Conservation (phyloP, 345 rosid genomes). For the Draba incana region DNA sequence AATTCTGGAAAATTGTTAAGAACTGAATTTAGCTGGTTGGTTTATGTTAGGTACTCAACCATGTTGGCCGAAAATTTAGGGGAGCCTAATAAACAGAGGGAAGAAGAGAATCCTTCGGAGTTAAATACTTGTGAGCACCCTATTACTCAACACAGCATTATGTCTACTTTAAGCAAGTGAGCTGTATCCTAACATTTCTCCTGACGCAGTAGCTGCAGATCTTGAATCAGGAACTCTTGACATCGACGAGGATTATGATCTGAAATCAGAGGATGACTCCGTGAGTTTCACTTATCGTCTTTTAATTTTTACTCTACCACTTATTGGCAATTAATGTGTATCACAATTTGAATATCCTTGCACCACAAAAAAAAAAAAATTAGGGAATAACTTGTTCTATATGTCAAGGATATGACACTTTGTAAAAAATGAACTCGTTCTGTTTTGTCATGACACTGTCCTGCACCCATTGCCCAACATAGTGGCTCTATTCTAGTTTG, state of each 20-base stretch:
- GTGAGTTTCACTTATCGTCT: conserved; percentile 53
- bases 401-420: conserved; percentile 10
- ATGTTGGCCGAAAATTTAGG: conserved; percentile 98
- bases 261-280: conserved; percentile 64
- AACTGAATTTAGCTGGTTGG: conserved; percentile 25
- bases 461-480: conserved; percentile 18
- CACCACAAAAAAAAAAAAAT: background rate
- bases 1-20: background rate
- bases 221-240: conserved; percentile 53
- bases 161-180: conserved; percentile 24
- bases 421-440: conserved; percentile 2
- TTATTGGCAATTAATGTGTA: conserved; percentile 4
- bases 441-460: conserved; percentile 2
- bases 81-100: conserved; percentile 54
- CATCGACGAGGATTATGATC: conserved; percentile 70
- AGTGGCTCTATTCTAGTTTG: conserved; percentile 14
- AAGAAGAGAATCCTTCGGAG: conserved; percentile 41
- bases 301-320: conserved; percentile 6
- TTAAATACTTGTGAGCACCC: conserved; percentile 53
- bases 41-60: conserved; percentile 81
- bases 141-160: conserved; percentile 28
- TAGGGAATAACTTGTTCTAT: conserved; percentile 5
- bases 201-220: conserved; percentile 42
- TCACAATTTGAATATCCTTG: conserved; percentile 28
- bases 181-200: conserved; percentile 26